These are phyloP conservation scores for Lactarius vividus DNA, from an alignment of 768 basidiomycete species.

Conservation along the genomic window DNA sequence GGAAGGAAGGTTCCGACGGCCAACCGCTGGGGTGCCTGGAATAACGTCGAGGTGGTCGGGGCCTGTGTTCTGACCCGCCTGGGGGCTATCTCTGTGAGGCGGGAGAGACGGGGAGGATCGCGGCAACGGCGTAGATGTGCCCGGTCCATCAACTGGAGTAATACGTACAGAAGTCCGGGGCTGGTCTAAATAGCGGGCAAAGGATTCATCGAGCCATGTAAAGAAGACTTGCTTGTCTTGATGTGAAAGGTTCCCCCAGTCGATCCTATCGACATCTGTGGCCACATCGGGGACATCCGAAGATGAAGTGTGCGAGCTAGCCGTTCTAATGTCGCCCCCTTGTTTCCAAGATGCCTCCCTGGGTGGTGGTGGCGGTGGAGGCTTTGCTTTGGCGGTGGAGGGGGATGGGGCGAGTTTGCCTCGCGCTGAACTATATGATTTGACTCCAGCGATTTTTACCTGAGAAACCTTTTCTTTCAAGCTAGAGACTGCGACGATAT, in stretches of 20 bases:
- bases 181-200: constrained; percentile 45
- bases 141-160: background rate
- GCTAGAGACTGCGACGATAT: constrained; percentile 1
- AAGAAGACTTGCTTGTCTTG: constrained; percentile 73
- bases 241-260: constrained; percentile 65
- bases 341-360: background rate
- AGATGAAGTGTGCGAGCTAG: background rate
- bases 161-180: constrained; percentile 13
- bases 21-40: background rate
- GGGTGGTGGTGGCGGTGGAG: constrained; percentile 6
- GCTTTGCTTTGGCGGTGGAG: constrained; percentile 4
- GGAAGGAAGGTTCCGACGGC: constrained; percentile 17
- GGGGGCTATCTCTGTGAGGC: background rate
- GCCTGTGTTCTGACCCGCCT: background rate
- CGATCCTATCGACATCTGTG: constrained; percentile 30
- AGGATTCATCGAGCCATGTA: constrained; percentile 80
- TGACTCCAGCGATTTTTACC: constrained; percentile 12
- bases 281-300: background rate
- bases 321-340: background rate
- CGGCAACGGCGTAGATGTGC: background rate
- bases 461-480: constrained; percentile 20
- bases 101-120: constrained; percentile 4
- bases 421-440: constrained; percentile 13
- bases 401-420: background rate
- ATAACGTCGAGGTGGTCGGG: background rate